Conservation (phyloP, 2,329 filamentous ascomycete genomes). For the Microsporum canis region DNA sequence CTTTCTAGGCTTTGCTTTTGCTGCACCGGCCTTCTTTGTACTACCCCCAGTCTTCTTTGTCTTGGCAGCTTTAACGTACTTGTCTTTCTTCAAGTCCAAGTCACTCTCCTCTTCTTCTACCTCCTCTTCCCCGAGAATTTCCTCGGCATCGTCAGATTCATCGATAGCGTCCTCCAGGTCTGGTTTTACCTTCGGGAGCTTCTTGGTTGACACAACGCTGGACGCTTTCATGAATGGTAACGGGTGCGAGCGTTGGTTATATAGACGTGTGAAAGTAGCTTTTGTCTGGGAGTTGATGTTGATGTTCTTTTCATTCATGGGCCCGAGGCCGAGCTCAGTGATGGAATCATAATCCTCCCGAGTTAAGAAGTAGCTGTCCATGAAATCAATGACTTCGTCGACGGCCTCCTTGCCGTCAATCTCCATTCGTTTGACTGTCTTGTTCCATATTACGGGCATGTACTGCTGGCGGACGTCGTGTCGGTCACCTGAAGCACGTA, state of each 20-base stretch:
- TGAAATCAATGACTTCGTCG: constrained; percentile 74
- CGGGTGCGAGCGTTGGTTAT: constrained; percentile 77
- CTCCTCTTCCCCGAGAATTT: constrained; percentile 42
- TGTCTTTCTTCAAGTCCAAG: constrained; percentile 81
- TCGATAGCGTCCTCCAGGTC: constrained; percentile 95
- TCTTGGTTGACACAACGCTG: constrained; percentile 61
- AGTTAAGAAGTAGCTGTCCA: constrained; percentile 95
- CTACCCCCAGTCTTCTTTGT: constrained; percentile 41
- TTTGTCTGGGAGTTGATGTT: constrained; percentile 80
- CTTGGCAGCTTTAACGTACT: constrained; percentile 90
- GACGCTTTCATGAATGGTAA: constrained; percentile 94
- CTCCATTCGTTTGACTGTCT: constrained; percentile 62
- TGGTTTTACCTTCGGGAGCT: constrained; percentile 61
- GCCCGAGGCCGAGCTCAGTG: constrained; percentile 78
- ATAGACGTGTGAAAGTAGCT: constrained; percentile 77
- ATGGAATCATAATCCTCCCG: constrained; percentile 91
- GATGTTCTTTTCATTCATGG: constrained; percentile 62
- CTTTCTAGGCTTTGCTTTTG: constrained; percentile 21
- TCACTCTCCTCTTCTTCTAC: constrained; percentile 56
- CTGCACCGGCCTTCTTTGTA: constrained; percentile 19
- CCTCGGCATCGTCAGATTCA: constrained; percentile 69
- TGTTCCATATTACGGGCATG: constrained; percentile 74
- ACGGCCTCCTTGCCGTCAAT: constrained; percentile 72
- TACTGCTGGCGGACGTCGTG: constrained; percentile 94
- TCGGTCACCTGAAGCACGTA: constrained; percentile 78